These are phyloP conservation scores for Mortierella sp. DNA, from an alignment of 371 early-diverging fungal species.

Conservation along the genomic window DNA sequence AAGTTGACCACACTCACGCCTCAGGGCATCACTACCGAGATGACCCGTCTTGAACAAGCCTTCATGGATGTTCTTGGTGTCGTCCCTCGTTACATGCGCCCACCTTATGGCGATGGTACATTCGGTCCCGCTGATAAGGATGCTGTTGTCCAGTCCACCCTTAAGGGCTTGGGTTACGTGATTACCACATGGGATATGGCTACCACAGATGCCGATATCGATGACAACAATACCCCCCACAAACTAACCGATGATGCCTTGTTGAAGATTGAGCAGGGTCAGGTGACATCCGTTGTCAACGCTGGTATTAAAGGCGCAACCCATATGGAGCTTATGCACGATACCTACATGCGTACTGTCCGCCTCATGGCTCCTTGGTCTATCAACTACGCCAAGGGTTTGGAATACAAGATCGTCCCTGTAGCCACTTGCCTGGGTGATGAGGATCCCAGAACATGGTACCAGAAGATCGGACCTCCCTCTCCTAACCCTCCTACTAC, in stretches of 20 bases:
- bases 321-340: conserved; percentile 54
- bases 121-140: conserved; percentile 38
- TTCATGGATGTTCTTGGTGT: conserved; percentile 53
- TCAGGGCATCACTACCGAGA: conserved; percentile 44
- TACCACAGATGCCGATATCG: conserved; percentile 42
- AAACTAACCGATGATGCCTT: conserved; percentile 25
- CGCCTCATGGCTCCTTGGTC: conserved; percentile 33
- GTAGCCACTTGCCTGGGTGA: conserved; percentile 51
- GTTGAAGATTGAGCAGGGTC: conserved; percentile 18
- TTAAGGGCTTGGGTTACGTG: conserved; percentile 41
- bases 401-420: conserved; percentile 49
- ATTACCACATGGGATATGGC: conserved; percentile 52
- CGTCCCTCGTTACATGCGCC: conserved; percentile 60
- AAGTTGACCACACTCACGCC: conserved; percentile 28
- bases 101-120: conserved; percentile 64
- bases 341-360: conserved; percentile 44
- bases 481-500: conserved; percentile 40
- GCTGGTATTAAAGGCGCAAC: conserved; percentile 19
- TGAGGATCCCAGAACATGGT: conserved; percentile 50
- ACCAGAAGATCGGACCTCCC: conserved; percentile 39
- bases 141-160: conserved; percentile 30
- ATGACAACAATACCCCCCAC: conserved; percentile 33
- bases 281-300: conserved; percentile 26
- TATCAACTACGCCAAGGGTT: conserved; percentile 26
- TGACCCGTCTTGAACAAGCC: conserved; percentile 51